Conservation (phyloP, 768 basidiomycete species). For the Boletus fagicola region DNA sequence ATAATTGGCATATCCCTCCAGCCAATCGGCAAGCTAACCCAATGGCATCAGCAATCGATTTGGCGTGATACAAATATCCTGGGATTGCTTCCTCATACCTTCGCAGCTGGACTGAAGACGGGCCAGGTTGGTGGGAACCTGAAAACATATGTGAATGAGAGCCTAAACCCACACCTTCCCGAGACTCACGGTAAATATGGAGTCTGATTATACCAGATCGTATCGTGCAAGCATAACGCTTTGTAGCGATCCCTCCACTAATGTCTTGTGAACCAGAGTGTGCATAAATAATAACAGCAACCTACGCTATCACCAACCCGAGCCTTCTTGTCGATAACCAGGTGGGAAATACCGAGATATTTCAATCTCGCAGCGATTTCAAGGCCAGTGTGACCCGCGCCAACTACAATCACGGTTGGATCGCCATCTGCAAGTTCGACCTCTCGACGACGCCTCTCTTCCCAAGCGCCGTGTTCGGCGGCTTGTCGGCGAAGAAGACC, state of each 20-base stretch:
- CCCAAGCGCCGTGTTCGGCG: constrained; percentile 59
- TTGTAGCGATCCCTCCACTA: constrained; percentile 61
- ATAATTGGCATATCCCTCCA: constrained; percentile 57
- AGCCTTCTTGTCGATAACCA: constrained; percentile 57
- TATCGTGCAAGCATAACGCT: constrained; percentile 53
- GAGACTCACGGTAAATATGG: constrained; percentile 50
- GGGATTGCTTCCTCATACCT: constrained; percentile 30
- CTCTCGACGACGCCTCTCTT: constrained; percentile 41
- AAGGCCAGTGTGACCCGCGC: constrained; percentile 68
- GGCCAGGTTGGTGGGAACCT: constrained; percentile 64
- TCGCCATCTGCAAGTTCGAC: constrained; percentile 44
- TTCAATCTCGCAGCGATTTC: constrained; percentile 65
- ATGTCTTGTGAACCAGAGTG: neutral
- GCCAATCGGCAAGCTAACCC: constrained; percentile 59
- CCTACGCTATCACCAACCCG: constrained; percentile 48
- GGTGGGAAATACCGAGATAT: constrained; percentile 48
- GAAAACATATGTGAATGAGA: neutral
- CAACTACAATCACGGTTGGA: constrained; percentile 60
- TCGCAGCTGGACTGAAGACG: constrained; percentile 47
- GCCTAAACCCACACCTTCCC: neutral
- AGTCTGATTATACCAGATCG: constrained; percentile 54
- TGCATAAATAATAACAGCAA: neutral
- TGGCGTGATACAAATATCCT: neutral
- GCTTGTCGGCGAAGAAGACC: constrained; percentile 43
- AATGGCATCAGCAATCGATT: neutral